Evolutionary conservation across 345 rosid genomes (phyloP).

Genomic region (Eucalyptus curtisii): DNA sequence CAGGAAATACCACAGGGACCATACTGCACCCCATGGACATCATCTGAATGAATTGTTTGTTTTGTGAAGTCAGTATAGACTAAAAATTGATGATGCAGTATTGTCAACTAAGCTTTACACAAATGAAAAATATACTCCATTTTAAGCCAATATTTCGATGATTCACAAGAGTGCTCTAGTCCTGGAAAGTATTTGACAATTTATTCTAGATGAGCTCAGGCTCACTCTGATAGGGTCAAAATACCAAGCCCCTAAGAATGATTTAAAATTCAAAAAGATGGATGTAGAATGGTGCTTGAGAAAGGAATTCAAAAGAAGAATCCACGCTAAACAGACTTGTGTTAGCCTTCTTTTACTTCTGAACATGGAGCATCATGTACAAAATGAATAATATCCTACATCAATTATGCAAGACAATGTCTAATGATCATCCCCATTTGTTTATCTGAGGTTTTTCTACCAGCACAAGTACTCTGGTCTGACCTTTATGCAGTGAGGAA

Average conservation of each 20-base stretch:
- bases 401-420: neutral
- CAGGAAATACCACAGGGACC: conserved; percentile 51
- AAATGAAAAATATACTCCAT: neutral
- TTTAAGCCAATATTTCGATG: neutral
- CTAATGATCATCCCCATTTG: neutral
- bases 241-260: neutral
- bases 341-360: neutral
- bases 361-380: neutral
- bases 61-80: neutral
- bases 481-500: neutral
- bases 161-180: neutral
- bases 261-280: neutral
- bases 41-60: conserved; percentile 12
- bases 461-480: neutral
- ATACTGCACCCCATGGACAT: conserved; percentile 74
- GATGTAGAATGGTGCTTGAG: neutral
- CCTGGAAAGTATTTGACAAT: neutral
- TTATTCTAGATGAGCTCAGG: neutral
- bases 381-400: neutral
- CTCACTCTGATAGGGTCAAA: neutral
- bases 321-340: neutral
- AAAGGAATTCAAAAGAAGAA: neutral
- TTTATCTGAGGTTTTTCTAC: neutral
- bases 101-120: neutral
- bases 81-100: neutral